Evolutionary conservation across 2,329 filamentous ascomycete species (phyloP), one percentile per base, ranked within the genome.

Genomic region (Gremmenia infestans): DNA sequence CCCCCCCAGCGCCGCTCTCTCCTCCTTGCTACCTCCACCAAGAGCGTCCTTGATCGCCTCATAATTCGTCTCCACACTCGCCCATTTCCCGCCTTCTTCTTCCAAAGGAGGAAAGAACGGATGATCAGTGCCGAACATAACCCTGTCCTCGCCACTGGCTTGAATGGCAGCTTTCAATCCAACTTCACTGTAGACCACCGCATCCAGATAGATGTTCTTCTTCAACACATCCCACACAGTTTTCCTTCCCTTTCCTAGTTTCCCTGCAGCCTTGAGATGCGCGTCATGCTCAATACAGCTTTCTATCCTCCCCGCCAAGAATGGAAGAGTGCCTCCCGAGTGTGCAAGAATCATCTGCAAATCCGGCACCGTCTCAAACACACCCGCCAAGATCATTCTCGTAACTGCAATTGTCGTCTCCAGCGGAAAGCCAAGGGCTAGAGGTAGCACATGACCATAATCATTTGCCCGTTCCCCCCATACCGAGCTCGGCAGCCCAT

Each of bases 331-430:
- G 2, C 92, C 92, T 1, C 92, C 92, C 23, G 88, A 91, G 72
- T 97, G 92, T 0, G 92, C 92, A 4, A 97, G 77, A 53, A 97
- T 76, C 67, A 97, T 84, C 22, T 83, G 78, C 59, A 97, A 72
- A 8, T 76, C 74, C 0, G 80, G 81, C 46, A 91, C 87, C 9
- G 81, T 78, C 70, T 96, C 91, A 71, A 94, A 96, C 0, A 95
- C 88, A 0, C 90, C 89, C 0, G 87, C 82, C n/a, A 97, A 76
- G 53, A 91, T 85, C 90, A 97, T 95, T 48, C 92, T 79, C 4
- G 89, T 84, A 2, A 96, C 86, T 0, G 91, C 90, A 64, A 97
- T 93, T 1, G 92, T 96, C 0, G 92, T 97, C 73, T 97, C 92
- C 63, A 97, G 82, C 0, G 92, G 91, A 69, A 96, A 96, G 0